Evolutionary conservation across 352 stramenopile genomes (phyloP), one percentile per base, ranked within the genome.

Genomic region (Globisporangium lucens): DNA sequence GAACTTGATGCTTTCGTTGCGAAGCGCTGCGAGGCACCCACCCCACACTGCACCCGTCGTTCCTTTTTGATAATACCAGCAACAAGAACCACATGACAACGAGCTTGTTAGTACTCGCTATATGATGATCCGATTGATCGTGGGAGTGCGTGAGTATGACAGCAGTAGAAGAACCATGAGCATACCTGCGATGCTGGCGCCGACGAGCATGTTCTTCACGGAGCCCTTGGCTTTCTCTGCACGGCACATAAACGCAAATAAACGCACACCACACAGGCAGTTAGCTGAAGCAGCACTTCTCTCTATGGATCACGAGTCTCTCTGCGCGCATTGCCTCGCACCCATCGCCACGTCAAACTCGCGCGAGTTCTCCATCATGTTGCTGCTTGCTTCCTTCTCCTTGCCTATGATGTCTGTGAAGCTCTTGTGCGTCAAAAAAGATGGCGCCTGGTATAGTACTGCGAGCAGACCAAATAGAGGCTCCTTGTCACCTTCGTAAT

Each of bases 1-100:
- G 61, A 95, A 95, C 65, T 77, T 79, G 59, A 91, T 75, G 61
- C 80, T 93, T 47, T 95, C 82, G 46, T 91, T 89, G 51, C 88
- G 84, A 33, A 91, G 56, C 24, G 79, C 78, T 2, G 88, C 88
- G 22, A 95, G 73, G 29, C 79, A 75, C 6, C 74, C 82, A 30
- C 88, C 88, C 65, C 77, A 80, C 5, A 75, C 75, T 2, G 83
- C 88, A 47, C 88, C 88, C 6, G 75, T 75, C 1, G 76, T 56
- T 4, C 86, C 81, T 89, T 6, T 6, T 6, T 6, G 7, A 17
- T 13, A 56, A 27, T 38, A 12, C 2, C 52, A 38, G 13, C 17
- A 36, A n/a, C n/a, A 36, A 29, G 38, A 36, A n/a, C 20, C 10
- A 36, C 29, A 33, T 5, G 29, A 33, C 29, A 2, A 4, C 29